A percentile compares a stretch with the other conserved stretches of the same genome.
Conservation (phyloP, 2,329 filamentous ascomycete genomes). For the Hawksworthiomyces lignivorus region DNA sequence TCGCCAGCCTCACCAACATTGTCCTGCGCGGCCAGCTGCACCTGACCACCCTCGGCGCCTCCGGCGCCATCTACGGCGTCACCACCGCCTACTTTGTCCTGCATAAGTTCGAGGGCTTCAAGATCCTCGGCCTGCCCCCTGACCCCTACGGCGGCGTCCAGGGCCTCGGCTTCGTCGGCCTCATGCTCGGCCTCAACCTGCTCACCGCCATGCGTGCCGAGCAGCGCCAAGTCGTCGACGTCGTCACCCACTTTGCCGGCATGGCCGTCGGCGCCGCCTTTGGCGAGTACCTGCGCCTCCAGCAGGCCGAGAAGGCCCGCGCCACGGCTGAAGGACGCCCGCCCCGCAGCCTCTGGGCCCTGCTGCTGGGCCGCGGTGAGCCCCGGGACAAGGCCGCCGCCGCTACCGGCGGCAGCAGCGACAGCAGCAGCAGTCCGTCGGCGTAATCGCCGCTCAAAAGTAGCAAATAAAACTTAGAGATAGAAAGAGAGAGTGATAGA, state of each 20-base stretch:
- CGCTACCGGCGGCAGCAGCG: too few relatives aligned
- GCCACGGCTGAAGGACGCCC: slow-evolving; percentile 9
- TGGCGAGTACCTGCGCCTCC: slow-evolving; percentile 26
- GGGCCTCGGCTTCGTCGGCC: slow-evolving; percentile 45
- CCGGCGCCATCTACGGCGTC: slow-evolving; percentile 55
- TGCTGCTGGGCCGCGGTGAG: too few relatives aligned
- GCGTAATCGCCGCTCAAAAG: too few relatives aligned
- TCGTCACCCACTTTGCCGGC: slow-evolving; percentile 46
- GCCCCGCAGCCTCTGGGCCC: slow-evolving; percentile 6
- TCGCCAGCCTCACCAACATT: slow-evolving; percentile 46
- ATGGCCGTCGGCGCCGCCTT: slow-evolving; percentile 39
- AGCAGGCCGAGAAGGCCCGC: slow-evolving; percentile 18
- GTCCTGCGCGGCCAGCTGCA: slow-evolving; percentile 38
- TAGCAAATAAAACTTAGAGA: too few relatives aligned
- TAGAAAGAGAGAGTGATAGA: too few relatives aligned
- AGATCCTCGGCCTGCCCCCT: slow-evolving; percentile 49
- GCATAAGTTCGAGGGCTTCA: slow-evolving; percentile 48
- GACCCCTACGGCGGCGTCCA: slow-evolving; percentile 44
- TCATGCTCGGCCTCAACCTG: slow-evolving; percentile 43
- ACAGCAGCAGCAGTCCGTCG: too few relatives aligned
- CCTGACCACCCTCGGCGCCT: slow-evolving; percentile 57
- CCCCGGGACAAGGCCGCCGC: too few relatives aligned
- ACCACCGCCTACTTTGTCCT: slow-evolving; percentile 55
- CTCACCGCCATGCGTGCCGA: slow-evolving; percentile 34
- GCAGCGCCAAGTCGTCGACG: slow-evolving; percentile 37